phyloP scores from a whole-genome alignment of 345 rosid genomes.

The Gossypioides kirkii region DNA sequence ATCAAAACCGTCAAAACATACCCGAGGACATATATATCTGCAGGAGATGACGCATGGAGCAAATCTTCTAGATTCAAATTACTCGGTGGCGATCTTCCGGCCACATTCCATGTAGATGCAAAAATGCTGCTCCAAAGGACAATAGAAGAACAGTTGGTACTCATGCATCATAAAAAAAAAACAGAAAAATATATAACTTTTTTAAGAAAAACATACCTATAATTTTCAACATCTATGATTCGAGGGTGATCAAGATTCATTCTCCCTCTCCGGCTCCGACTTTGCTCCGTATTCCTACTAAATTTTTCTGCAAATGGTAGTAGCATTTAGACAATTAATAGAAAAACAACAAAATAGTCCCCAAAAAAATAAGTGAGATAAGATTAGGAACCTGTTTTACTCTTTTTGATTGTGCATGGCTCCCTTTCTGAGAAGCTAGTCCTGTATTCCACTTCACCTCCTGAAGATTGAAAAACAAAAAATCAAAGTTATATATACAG shows the following conservation, averaged over 20 bases:
- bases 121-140: constrained; percentile 60
- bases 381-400: constrained; percentile 61
- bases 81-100: constrained; percentile 82
- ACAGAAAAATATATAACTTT: background rate
- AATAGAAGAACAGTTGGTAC: constrained; percentile 11
- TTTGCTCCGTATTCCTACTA: constrained; percentile 62
- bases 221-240: constrained; percentile 89
- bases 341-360: background rate
- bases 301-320: constrained; percentile 54
- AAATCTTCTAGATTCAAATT: constrained; percentile 89
- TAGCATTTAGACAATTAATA: background rate
- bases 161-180: background rate
- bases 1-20: constrained; percentile 23
- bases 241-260: constrained; percentile 93
- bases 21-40: constrained; percentile 97
- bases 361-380: background rate
- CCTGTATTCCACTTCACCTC: constrained; percentile 59
- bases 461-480: constrained; percentile 29
- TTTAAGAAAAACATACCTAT: constrained; percentile 43
- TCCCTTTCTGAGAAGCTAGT: constrained; percentile 79
- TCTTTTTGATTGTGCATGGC: constrained; percentile 73
- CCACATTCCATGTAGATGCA: constrained; percentile 95
- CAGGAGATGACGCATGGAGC: constrained; percentile 93
- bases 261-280: constrained; percentile 56
- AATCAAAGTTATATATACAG: constrained; percentile 5